Evolutionary conservation across 2,329 filamentous ascomycete species (phyloP).

Genomic region (Cytospora mali): DNA sequence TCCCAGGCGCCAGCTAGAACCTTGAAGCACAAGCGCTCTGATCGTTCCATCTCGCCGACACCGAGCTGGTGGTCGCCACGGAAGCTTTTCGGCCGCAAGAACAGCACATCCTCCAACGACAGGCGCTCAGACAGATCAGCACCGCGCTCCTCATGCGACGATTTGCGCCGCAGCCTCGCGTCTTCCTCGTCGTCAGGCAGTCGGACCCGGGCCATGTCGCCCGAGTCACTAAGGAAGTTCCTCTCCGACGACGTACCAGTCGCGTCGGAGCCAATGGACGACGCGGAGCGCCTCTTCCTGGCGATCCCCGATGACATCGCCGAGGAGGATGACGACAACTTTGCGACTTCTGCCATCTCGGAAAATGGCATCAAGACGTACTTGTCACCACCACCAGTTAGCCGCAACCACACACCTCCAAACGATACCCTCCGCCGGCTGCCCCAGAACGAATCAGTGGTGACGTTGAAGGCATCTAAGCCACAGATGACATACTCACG

Average conservation of each 20-base stretch:
- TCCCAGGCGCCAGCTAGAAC: constrained; percentile 35
- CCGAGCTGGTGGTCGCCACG: constrained; percentile 48
- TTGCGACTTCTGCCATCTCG: constrained; percentile 54
- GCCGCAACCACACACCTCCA: constrained; percentile 42
- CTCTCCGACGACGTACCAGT: constrained; percentile 49
- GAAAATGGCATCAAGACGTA: constrained; percentile 50
- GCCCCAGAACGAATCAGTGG: constrained; percentile 29
- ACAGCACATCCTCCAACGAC: constrained; percentile 38
- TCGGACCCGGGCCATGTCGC: constrained; percentile 56
- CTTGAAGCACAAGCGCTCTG: constrained; percentile 41
- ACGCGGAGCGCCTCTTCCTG: constrained; percentile 41
- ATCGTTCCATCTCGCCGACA: constrained; percentile 51
- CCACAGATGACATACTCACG: constrained; percentile 23
- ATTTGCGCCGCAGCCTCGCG: constrained; percentile 38
- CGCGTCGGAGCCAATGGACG: constrained; percentile 36
- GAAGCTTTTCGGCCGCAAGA: constrained; percentile 53
- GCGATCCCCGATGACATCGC: constrained; percentile 50
- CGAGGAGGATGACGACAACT: constrained; percentile 61
- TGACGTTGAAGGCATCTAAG: constrained; percentile 23
- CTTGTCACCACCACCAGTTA: constrained; percentile 53
- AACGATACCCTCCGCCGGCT: constrained; percentile 29
- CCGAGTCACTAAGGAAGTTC: constrained; percentile 57
- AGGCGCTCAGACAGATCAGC: constrained; percentile 37
- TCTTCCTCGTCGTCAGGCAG: constrained; percentile 43
- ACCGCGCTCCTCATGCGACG: constrained; percentile 34